phyloP scores from a whole-genome alignment of 2,329 filamentous ascomycete species.

The Fusarium equiseti region DNA sequence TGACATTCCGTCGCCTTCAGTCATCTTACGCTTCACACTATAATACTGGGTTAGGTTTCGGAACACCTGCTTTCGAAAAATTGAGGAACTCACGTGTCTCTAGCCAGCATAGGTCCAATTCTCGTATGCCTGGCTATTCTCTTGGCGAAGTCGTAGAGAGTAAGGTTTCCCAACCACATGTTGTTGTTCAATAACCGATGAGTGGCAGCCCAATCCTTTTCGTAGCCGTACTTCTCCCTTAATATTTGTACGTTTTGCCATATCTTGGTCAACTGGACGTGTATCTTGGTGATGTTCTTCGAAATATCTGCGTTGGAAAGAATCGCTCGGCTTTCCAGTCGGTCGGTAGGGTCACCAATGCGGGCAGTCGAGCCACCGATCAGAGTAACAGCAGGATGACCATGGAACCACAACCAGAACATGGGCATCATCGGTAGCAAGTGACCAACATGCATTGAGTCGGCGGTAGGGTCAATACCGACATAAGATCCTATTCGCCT shows the following conservation, averaged over 20 bases:
- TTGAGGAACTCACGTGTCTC: conserved; percentile 78
- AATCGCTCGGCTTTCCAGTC: conserved; percentile 70
- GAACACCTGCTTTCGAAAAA: background rate
- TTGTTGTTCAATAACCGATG: conserved; percentile 83
- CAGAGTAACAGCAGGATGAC: conserved; percentile 75
- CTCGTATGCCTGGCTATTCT: conserved; percentile 79
- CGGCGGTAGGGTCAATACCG: conserved; percentile 84
- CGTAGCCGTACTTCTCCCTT: conserved; percentile 73
- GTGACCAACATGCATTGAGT: conserved; percentile 84
- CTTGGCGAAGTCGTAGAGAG: conserved; percentile 80
- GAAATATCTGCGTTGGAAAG: conserved; percentile 65
- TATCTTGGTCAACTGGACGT: conserved; percentile 76
- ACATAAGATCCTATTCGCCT: conserved; percentile 81
- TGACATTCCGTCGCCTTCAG: conserved; percentile 91
- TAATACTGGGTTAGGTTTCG: conserved; percentile 35
- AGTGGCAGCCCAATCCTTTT: conserved; percentile 73
- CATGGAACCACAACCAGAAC: conserved; percentile 86
- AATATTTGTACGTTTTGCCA: conserved; percentile 79
- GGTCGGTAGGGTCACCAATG: conserved; percentile 82
- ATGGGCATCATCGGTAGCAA: conserved; percentile 84
- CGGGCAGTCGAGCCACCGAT: conserved; percentile 81
- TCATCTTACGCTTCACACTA: conserved; percentile 82
- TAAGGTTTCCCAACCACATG: conserved; percentile 80
- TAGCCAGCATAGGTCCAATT: conserved; percentile 86
- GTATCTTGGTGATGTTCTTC: conserved; percentile 75